Base-by-base conservation (phyloP, 345 rosid species). In the Durio zibethinus region DNA sequence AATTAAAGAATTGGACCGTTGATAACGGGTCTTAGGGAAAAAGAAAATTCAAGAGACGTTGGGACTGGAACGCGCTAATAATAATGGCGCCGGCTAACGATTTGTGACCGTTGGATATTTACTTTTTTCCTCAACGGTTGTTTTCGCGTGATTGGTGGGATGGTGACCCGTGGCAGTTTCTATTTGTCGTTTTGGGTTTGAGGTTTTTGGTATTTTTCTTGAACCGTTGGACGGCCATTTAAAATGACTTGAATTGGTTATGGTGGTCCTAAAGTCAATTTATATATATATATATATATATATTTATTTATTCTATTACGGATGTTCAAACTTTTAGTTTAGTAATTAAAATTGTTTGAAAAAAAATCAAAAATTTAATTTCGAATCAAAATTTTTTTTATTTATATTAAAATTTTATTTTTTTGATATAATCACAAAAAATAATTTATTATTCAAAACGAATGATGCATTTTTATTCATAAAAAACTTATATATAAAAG, bases 1-100 rank as follows among this genome's bases (percentile, higher is more conserved):
- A 27, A 45, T 66, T 53, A 66, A 52, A 76, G 10, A 40, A 77
- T 54, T 68, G 56, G 67, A 77, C 74, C 79, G 74, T 77, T 77
- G 74, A 67, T 67, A 69, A 68, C 74, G 79, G 79, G 68, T 77
- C 79, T 77, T 54, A 8, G 11, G 10, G 31, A 0, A 15, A 43
- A n/a, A 9, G 0, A 25, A 14, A 23, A 14, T 27, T 60, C 21
- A 23, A 45, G 45, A 31, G 61, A 35, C 63, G 63, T 70, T 70
- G 40, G 25, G 50, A 70, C 23, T 25, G 56, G 50, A 59, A 38
- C 25, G 50, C 52, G 48, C 35, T 48, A 25, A 43, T 2, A n/a
- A 31, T 11, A 11, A n/a, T 1, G 40, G 57, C n/a, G 56, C 78
- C 56, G 56, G 42, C 77, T 60, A 1, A 25, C 60, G 50, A 60